Evolutionary conservation across 1,139 yeast species (phyloP), one percentile per base, ranked within the genome.

Genomic region (Geotrichum fermentans): DNA sequence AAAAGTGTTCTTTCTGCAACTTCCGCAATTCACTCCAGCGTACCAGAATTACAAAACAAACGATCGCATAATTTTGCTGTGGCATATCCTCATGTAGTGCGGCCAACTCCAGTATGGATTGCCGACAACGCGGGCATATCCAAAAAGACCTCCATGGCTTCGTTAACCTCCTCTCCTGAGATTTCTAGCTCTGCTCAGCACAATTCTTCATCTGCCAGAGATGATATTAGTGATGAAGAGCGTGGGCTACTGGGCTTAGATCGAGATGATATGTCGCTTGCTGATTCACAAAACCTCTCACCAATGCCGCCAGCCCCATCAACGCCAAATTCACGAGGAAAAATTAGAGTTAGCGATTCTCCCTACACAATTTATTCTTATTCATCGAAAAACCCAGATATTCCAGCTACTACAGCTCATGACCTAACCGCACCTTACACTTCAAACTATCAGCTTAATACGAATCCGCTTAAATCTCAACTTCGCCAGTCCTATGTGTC

Each of bases 21-120:
- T n/a, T n/a, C n/a, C n/a, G n/a, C n/a, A n/a, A n/a, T n/a, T n/a
- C n/a, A n/a, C n/a, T n/a, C n/a, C n/a, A n/a, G n/a, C n/a, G n/a
- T n/a, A n/a, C n/a, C n/a, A n/a, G n/a, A n/a, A n/a, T n/a, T n/a
- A n/a, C n/a, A n/a, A n/a, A n/a, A n/a, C n/a, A n/a, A n/a, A n/a
- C n/a, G n/a, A n/a, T n/a, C n/a, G n/a, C n/a, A n/a, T n/a, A n/a
- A n/a, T n/a, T n/a, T n/a, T n/a, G 21, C 18, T 5, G 7, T 18
- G 21, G 13, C 24, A 7, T 43, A 43, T 21, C 48, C 51, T 11
- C 45, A 40, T 30, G 40, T 48, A 7, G 51, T 44, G 13, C 39
- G 51, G 18, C 51, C 51, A 17, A 22, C 34, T 4, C 51, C 51
- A 3, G 51, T 48, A 11, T 48, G 51, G 51, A 39, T 48, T 30